Percentiles rank a stretch among this genome's conserved stretches.
Evolutionary conservation across 2,329 filamentous ascomycete genomes (phyloP).

Genomic region (Zymoseptoria brevis): DNA sequence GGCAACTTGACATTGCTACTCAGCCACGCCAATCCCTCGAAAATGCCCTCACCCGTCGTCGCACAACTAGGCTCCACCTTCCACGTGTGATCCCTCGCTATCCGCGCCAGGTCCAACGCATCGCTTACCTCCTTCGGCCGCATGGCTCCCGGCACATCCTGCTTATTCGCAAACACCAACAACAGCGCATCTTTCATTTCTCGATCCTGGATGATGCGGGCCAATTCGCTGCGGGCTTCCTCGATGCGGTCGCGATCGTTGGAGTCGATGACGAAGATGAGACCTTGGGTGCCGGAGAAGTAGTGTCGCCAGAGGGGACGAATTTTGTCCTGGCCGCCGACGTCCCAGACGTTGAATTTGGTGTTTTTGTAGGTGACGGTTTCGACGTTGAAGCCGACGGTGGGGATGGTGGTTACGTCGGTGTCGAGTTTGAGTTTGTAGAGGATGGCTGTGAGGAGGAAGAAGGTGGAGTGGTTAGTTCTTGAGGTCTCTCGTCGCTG

Average conservation of each 20-base stretch:
- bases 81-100: constrained; percentile 47
- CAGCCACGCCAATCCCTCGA: constrained; percentile 46
- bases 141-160: constrained; percentile 72
- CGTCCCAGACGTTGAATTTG: constrained; percentile 99
- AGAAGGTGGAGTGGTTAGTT: not conserved
- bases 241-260: constrained; percentile 98
- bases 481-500: not conserved
- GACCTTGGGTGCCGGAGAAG: constrained; percentile 94
- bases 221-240: constrained; percentile 91
- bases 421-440: constrained; percentile 99
- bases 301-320: constrained; percentile 99
- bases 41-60: constrained; percentile 46
- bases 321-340: constrained; percentile 99
- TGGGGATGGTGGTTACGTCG: constrained; percentile 98
- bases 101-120: constrained; percentile 40
- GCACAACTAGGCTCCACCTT: constrained; percentile 49
- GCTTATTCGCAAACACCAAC: constrained; percentile 99
- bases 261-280: constrained; percentile 99
- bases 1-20: constrained; percentile 43
- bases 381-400: constrained; percentile 99
- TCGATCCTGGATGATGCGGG: constrained; percentile 97
- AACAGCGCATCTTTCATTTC: constrained; percentile 96
- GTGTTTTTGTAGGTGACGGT: constrained; percentile 99
- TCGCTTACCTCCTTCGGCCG: constrained; percentile 44
- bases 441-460: constrained; percentile 58